Conservation (phyloP, 306 rosid species). For the Hylodesmum podocarpum region DNA sequence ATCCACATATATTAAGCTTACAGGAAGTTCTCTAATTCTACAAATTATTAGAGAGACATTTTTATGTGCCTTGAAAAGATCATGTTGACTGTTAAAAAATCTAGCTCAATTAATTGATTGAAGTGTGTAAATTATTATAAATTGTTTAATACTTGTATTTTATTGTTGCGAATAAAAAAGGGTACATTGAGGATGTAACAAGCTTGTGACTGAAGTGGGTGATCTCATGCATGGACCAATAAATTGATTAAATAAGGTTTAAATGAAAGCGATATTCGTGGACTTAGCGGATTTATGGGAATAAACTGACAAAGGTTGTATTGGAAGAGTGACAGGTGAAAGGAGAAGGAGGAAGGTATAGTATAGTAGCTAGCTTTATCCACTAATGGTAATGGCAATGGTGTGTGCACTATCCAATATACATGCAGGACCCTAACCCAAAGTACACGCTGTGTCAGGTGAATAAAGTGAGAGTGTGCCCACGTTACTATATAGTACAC, state of each 20-base stretch:
- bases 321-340: constrained; percentile 30
- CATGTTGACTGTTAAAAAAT: too few species aligned
- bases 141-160: too few species aligned
- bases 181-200: too few species aligned
- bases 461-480: constrained; percentile 45
- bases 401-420: constrained; percentile 28
- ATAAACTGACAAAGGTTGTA: constrained; percentile 30
- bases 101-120: too few species aligned
- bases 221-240: too few species aligned
- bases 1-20: too few species aligned
- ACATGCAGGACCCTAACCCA: constrained; percentile 24
- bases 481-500: constrained; percentile 30
- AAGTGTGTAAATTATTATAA: too few species aligned
- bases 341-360: constrained; percentile 7
- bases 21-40: too few species aligned
- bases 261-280: constrained; percentile 1
- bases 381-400: background rate
- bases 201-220: too few species aligned
- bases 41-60: too few species aligned
- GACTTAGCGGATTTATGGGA: constrained; percentile 22
- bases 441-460: constrained; percentile 22
- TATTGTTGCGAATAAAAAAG: too few species aligned
- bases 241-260: background rate
- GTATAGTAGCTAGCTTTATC: background rate
- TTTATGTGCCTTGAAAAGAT: too few species aligned